Evolutionary conservation across 306 rosid genomes (phyloP).

Genomic region (Lablab purpureus): DNA sequence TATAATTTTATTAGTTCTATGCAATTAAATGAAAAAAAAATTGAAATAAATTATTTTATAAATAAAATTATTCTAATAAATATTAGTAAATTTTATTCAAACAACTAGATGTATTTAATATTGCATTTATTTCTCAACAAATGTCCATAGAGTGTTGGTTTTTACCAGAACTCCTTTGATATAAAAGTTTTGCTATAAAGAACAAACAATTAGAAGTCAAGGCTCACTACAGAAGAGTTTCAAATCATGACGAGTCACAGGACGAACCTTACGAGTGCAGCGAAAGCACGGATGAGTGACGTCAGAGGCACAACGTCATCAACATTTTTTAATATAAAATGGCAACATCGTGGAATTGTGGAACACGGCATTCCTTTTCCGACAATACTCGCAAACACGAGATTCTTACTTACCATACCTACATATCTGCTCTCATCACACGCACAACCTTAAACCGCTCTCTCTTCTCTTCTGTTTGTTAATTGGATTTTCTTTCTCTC

Average conservation of each 20-base stretch:
- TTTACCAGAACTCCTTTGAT: no score
- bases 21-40: no score
- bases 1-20: no score
- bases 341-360: background rate
- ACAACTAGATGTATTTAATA: no score
- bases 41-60: no score
- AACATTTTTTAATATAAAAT: background rate
- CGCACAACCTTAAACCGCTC: background rate
- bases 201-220: background rate
- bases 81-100: no score
- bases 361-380: slow-evolving; percentile 8
- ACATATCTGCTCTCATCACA: background rate
- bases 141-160: no score
- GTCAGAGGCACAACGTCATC: slow-evolving; percentile 4
- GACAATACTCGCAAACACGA: background rate
- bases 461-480: background rate
- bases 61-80: no score
- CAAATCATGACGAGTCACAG: background rate
- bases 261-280: background rate
- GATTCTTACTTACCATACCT: background rate
- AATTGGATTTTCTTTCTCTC: background rate
- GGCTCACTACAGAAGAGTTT: background rate
- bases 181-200: no score
- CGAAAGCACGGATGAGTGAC: background rate
- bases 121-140: no score